phyloP scores from a whole-genome alignment of 208 protist genomes.

The Crithidia thermophila region DNA sequence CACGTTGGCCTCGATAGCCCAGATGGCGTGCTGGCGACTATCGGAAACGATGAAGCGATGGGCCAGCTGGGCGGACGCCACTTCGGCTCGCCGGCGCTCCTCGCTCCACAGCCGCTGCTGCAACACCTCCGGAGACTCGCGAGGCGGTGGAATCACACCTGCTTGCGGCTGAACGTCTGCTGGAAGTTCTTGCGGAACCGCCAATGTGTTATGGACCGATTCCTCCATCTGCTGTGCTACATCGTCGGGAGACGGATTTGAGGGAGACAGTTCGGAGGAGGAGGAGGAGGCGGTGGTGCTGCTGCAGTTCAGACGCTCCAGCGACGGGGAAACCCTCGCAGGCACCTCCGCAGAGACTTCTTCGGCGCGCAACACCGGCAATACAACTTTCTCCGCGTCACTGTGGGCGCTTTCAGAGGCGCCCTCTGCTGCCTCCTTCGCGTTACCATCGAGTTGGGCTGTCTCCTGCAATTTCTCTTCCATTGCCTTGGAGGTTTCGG shows the following conservation, averaged over 20 bases:
- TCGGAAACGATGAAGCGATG: slow-evolving; percentile 68
- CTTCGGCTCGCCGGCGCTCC: slow-evolving; percentile 17
- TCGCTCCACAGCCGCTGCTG: slow-evolving; percentile 32
- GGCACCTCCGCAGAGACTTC: not conserved
- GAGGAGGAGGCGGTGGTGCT: slow-evolving; percentile 25
- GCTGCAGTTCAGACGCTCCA: slow-evolving; percentile 31
- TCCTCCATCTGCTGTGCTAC: too few relatives aligned
- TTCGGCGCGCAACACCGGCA: too few relatives aligned
- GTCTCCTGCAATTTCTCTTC: too few relatives aligned
- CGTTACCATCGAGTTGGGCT: too few relatives aligned
- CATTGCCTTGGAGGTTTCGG: too few relatives aligned
- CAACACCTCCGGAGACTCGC: not conserved
- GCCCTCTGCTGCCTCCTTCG: too few relatives aligned
- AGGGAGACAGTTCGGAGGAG: not conserved
- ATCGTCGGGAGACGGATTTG: too few relatives aligned
- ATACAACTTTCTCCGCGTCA: too few relatives aligned
- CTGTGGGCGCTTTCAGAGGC: too few relatives aligned
- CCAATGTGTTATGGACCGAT: too few relatives aligned
- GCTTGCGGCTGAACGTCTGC: too few relatives aligned
- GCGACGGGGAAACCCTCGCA: slow-evolving; percentile 16
- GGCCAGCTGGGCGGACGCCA: slow-evolving; percentile 13
- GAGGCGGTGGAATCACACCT: not conserved
- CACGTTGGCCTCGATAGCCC: slow-evolving; percentile 52
- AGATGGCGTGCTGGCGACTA: slow-evolving; percentile 55
- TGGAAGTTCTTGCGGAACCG: too few relatives aligned